Evolutionary conservation across 1,284 basidiomycete species (phyloP).

Genomic region (Vanrija pseudolonga): DNA sequence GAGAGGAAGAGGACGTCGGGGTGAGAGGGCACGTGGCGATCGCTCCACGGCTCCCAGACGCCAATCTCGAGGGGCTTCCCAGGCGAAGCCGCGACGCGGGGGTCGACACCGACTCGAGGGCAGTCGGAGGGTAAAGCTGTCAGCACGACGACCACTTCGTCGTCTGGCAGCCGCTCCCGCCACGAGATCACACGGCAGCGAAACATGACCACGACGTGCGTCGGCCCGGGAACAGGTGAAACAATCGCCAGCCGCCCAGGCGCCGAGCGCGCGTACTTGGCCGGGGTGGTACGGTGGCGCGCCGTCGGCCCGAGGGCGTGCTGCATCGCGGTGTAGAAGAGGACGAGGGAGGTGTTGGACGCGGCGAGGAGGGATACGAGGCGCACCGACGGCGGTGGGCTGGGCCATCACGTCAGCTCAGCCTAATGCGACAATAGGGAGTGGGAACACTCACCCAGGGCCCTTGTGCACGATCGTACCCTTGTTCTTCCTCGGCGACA

Average conservation of each 20-base stretch:
- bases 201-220: constrained; percentile 20
- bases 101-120: constrained; percentile 28
- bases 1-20: constrained; percentile 25
- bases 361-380: constrained; percentile 19
- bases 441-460: constrained; percentile 32
- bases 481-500: constrained; percentile 34
- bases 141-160: constrained; percentile 14
- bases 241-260: constrained; percentile 8
- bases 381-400: constrained; percentile 15
- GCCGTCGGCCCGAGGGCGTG: constrained; percentile 19
- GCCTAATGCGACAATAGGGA: neutral
- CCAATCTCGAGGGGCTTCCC: constrained; percentile 24
- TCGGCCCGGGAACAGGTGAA: constrained; percentile 6
- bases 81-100: constrained; percentile 9
- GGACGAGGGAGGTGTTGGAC: constrained; percentile 26
- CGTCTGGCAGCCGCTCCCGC: constrained; percentile 1
- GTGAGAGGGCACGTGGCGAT: constrained; percentile 9
- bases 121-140: constrained; percentile 26
- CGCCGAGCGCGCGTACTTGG: constrained; percentile 11
- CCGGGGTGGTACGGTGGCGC: constrained; percentile 1
- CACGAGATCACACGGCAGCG: constrained; percentile 13
- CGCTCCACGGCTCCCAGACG: constrained; percentile 24
- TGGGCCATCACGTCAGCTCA: neutral
- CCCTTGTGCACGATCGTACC: constrained; percentile 26
- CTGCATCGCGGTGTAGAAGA: constrained; percentile 42